Evolutionary conservation across 176 grass and related monocot species (phyloP), one percentile per base, ranked within the genome.

Genomic region (Oryza punctata): DNA sequence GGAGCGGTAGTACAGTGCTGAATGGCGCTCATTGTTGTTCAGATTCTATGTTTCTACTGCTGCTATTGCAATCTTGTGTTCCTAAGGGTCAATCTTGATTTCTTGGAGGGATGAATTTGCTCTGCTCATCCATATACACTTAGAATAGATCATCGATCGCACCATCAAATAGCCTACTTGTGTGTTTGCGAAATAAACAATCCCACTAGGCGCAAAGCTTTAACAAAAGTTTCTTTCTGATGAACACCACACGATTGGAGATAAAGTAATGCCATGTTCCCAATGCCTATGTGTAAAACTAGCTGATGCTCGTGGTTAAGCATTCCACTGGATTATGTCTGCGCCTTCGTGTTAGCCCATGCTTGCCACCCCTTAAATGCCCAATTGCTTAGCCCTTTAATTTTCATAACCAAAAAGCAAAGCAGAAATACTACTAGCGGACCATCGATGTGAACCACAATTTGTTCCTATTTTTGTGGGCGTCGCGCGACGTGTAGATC

Each of bases 241-340:
- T 60, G 10, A 64, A 76, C 40, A 69, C 38, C 3, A 63, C 70
- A 67, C 8, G 5, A 12, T 80, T 46, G 27, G 13, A 30, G 52
- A 75, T 27, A 75, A 81, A 80, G 77, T 23, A 29, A 67, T 61
- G 35, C 69, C 60, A 80, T 75, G 46, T 57, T 41, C 47, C 82
- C 24, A 35, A 10, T 54, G 54, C 10, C 52, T 46, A 27, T 18
- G 21, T 87, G 78, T 87, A 87, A 81, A 81, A 63, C 12, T 33
- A 77, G 28, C 35, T 3, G 18, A 44, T 14, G 21, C 59, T 87
- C 65, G 78, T 82, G 78, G 41, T 80, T 75, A 69, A 50, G 2
- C 38, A 49, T 4, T 38, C 21, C 27, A 38, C 70, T 70, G 54
- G 64, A 79, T 33, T 63, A 63, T 15, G 23, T 4, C 1, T 15